Evolutionary conservation across 2,329 filamentous ascomycete species (phyloP), one percentile per base, ranked within the genome.

Genomic region (Stagonosporopsis rhizophila): DNA sequence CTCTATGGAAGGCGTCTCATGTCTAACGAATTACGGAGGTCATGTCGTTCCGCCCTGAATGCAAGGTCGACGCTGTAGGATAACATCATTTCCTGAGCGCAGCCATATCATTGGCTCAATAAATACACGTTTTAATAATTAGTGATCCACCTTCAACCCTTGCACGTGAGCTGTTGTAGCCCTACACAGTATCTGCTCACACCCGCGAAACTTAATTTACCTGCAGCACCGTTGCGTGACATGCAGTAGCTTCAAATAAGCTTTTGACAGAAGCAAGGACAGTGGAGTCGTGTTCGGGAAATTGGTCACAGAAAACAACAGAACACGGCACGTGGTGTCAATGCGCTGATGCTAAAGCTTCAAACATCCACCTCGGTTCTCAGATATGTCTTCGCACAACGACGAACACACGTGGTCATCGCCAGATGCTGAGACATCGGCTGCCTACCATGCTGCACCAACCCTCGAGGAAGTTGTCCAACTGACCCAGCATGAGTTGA

Each of bases 401-500:
- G 17, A 40, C 22, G 27, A 35, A 25, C 23, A 38, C 11, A 25
- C 22, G 37, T 20, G 38, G 11, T 47, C 44, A 19, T 30, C 30
- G 32, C 38, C 30, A 38, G 42, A 44, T 34, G 19, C 30, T 19
- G 4, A 19, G 15, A 42, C 47, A 30, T 22, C 20, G 39, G 40
- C 20, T 15, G 63, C 59, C 52, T 47, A 25, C 27, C 25, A 57
- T 45, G 55, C 61, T 55, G 56, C 63, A 22, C 69, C 70, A 3
- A 58, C 62, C 3, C 58, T 70, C 4, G 22, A 52, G 28, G 69
- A 71, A 15, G 72, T 74, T 19, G 47, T 52, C 6, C 42, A 62
- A 52, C 56, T 71, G 58, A 74, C 67, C 8, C 68, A 44, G 15
- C 60, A 61, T 25, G 59, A 66, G 62, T 57, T 73, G 20, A 67